Percentiles rank a stretch among this genome's conserved stretches.
phyloP scores from a whole-genome alignment of 345 rosid genomes.

The Lumnitzera racemosa region DNA sequence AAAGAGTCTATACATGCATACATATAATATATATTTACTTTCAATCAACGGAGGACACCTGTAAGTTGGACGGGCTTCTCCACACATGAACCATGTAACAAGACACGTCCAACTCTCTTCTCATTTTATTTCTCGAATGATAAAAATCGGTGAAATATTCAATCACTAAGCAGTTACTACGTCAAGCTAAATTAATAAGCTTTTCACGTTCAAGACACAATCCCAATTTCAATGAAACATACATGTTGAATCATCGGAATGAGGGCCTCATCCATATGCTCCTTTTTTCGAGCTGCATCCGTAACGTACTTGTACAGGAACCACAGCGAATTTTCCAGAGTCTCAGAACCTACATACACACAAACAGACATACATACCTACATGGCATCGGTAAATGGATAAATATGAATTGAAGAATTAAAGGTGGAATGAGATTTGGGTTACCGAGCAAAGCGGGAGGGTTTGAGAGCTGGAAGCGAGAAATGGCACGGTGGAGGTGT shows the following conservation, averaged over 20 bases:
- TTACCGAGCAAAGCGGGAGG: conserved; percentile 41
- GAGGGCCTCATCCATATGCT: conserved; percentile 46
- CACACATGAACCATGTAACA: too few species aligned
- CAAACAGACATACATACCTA: background rate
- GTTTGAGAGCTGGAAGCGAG: conserved; percentile 34
- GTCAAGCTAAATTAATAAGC: too few species aligned
- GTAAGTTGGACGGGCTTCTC: too few species aligned
- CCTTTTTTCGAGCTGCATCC: conserved; percentile 44
- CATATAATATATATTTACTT: too few species aligned
- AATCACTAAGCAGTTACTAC: too few species aligned
- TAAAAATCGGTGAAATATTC: too few species aligned
- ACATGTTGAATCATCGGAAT: conserved; percentile 73
- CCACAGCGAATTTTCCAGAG: conserved; percentile 61
- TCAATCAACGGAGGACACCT: too few species aligned
- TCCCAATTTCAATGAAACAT: background rate
- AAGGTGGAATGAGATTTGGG: background rate
- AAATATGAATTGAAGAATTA: background rate
- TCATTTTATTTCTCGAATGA: too few species aligned
- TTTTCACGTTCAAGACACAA: too few species aligned
- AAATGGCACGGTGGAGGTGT: conserved; percentile 52
- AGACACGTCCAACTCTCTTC: too few species aligned
- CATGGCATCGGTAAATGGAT: background rate
- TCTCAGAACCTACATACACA: conserved; percentile 30
- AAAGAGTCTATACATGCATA: too few species aligned
- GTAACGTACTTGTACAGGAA: conserved; percentile 43